Percentiles rank a stretch among this genome's conserved stretches.
phyloP scores from a whole-genome alignment of 2,329 filamentous ascomycete genomes.

The Colletotrichum sidae region DNA sequence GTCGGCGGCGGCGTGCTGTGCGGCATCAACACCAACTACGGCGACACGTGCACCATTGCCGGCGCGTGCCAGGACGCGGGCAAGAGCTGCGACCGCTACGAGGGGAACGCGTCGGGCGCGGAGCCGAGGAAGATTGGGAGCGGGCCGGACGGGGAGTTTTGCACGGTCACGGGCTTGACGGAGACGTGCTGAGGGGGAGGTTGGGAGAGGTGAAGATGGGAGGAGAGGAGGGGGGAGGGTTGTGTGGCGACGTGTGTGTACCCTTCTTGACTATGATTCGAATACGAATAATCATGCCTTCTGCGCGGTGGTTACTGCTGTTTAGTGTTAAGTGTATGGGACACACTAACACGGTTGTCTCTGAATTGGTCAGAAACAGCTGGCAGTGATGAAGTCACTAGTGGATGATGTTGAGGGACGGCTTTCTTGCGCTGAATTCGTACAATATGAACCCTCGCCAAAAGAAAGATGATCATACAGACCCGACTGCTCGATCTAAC shows the following conservation, averaged over 20 bases:
- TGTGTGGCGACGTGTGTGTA: background rate
- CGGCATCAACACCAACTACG: constrained; percentile 49
- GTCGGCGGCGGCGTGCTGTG: constrained; percentile 47
- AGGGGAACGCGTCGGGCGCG: constrained; percentile 47
- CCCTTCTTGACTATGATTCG: too few species aligned
- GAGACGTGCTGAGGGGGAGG: constrained; percentile 22
- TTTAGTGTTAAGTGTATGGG: rapidly evolving
- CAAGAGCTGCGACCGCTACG: constrained; percentile 41
- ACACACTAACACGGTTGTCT: too few species aligned
- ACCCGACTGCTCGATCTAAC: too few species aligned
- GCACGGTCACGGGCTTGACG: constrained; percentile 25
- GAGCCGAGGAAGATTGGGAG: constrained; percentile 51
- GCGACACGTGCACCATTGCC: constrained; percentile 37
- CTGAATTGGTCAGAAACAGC: too few species aligned
- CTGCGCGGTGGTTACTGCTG: too few species aligned
- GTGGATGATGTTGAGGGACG: too few species aligned
- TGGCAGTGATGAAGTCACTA: too few species aligned
- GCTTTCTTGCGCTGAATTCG: too few species aligned
- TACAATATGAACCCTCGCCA: too few species aligned
- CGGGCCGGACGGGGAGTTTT: constrained; percentile 47
- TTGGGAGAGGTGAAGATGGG: background rate
- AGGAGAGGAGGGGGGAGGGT: background rate
- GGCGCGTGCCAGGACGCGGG: constrained; percentile 35
- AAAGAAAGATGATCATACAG: too few species aligned
- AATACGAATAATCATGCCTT: too few species aligned